These are phyloP conservation scores for Lichtheimia ornata DNA, from an alignment of 371 early-diverging fungal species.

Conservation along the genomic window DNA sequence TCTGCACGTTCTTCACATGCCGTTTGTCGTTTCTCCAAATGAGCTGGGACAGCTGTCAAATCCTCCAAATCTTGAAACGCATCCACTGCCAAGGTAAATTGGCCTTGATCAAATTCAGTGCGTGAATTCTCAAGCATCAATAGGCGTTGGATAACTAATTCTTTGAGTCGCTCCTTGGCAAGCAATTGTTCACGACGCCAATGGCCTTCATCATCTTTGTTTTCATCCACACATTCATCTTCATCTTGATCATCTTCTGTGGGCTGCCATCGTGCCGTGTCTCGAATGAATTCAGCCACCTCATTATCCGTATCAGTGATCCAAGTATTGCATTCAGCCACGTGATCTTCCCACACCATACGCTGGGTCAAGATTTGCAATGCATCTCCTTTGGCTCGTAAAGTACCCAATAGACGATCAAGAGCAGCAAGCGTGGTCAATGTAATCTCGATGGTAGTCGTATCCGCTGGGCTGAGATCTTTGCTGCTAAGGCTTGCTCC, in stretches of 20 bases:
- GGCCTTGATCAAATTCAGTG: slow-evolving; percentile 43
- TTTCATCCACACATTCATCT: neutral
- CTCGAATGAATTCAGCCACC: slow-evolving; percentile 28
- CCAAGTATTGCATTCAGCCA: slow-evolving; percentile 32
- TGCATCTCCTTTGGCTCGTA: slow-evolving; percentile 37
- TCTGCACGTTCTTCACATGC: slow-evolving; percentile 40
- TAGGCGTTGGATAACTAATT: slow-evolving; percentile 28
- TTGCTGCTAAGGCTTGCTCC: slow-evolving; percentile 34
- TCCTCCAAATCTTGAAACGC: slow-evolving; percentile 50
- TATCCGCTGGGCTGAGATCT: slow-evolving; percentile 57
- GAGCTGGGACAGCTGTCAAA: slow-evolving; percentile 29
- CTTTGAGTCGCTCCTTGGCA: slow-evolving; percentile 29
- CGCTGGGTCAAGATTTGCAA: slow-evolving; percentile 40
- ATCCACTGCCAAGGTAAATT: slow-evolving; percentile 39
- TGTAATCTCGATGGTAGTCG: slow-evolving; percentile 57
- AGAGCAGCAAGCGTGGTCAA: slow-evolving; percentile 46
- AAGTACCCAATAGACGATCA: slow-evolving; percentile 39
- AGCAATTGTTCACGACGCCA: slow-evolving; percentile 16
- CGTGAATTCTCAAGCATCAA: slow-evolving; percentile 34
- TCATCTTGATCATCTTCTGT: slow-evolving; percentile 25
- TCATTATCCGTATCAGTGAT: slow-evolving; percentile 29
- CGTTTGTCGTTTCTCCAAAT: slow-evolving; percentile 40
- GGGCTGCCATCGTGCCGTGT: slow-evolving; percentile 37
- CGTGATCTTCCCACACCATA: slow-evolving; percentile 50
- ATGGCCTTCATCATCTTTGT: slow-evolving; percentile 11